A percentile compares a stretch with the other conserved stretches of the same genome.
phyloP scores from a whole-genome alignment of 2,329 filamentous ascomycete genomes.

The Ceratocystis smalleyi region DNA sequence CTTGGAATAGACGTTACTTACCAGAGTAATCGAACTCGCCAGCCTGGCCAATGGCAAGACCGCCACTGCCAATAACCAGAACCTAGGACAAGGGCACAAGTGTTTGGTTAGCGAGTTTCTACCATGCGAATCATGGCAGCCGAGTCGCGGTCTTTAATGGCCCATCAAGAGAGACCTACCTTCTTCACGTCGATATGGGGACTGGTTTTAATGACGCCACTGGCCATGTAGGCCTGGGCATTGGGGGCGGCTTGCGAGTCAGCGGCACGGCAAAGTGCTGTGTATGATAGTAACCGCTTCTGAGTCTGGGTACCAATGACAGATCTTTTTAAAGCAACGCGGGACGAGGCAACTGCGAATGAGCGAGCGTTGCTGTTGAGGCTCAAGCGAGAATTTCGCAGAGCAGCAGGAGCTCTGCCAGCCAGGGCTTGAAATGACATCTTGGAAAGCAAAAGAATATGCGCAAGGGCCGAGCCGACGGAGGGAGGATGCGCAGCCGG shows the following conservation, averaged over 20 bases:
- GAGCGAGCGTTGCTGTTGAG: constrained; percentile 9
- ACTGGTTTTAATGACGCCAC: constrained; percentile 66
- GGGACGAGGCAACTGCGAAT: constrained; percentile 9
- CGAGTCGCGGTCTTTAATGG: neutral
- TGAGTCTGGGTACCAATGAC: constrained; percentile 20
- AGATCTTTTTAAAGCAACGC: constrained; percentile 10
- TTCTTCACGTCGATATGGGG: constrained; percentile 85
- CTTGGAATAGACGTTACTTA: constrained; percentile 32
- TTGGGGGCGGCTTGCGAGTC: constrained; percentile 56
- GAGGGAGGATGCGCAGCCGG: neutral
- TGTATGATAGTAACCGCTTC: constrained; percentile 36
- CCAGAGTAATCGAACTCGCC: constrained; percentile 98
- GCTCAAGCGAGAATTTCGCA: constrained; percentile 34
- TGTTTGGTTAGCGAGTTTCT: neutral
- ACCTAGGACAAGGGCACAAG: constrained; percentile 30
- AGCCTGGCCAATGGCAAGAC: constrained; percentile 89
- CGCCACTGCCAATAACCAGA: constrained; percentile 86
- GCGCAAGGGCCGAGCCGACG: neutral
- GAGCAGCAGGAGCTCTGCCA: constrained; percentile 41
- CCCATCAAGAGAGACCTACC: constrained; percentile 19
- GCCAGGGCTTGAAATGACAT: constrained; percentile 31
- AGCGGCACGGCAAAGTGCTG: constrained; percentile 28
- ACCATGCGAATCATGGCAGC: neutral
- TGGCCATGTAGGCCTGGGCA: constrained; percentile 75
- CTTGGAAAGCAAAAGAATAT: neutral